Evolutionary conservation across 768 basidiomycete species (phyloP).

Genomic region (Dictyophora rubrovolvata): DNA sequence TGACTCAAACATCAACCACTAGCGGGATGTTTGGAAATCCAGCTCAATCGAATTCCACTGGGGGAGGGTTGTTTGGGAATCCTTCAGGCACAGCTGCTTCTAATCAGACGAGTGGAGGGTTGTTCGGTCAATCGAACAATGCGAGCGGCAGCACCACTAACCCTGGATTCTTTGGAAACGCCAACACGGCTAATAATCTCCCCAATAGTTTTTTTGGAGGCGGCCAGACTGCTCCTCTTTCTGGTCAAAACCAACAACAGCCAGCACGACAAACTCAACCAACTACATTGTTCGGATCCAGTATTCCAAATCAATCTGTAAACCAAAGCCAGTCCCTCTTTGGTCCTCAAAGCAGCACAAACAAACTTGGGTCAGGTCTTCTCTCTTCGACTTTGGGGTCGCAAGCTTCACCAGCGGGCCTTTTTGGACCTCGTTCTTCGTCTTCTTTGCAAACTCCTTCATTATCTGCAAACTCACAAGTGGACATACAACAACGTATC

Average conservation of each 20-base stretch:
- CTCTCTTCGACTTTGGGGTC: conserved; percentile 22
- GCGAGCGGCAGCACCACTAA: neutral
- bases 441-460: conserved; percentile 19
- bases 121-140: neutral
- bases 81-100: neutral
- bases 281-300: conserved; percentile 18
- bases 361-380: conserved; percentile 10
- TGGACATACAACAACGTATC: conserved; percentile 44
- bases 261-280: conserved; percentile 16
- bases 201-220: conserved; percentile 12
- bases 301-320: conserved; percentile 9
- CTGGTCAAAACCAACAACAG: conserved; percentile 19
- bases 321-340: conserved; percentile 23
- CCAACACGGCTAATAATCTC: conserved; percentile 5
- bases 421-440: conserved; percentile 28
- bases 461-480: conserved; percentile 15
- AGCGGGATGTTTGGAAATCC: conserved; percentile 6
- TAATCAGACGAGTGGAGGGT: neutral
- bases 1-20: neutral
- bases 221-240: conserved; percentile 19
- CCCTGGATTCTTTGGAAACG: conserved; percentile 9
- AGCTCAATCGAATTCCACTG: neutral
- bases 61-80: conserved; percentile 13
- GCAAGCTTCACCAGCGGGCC: conserved; percentile 21
- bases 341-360: conserved; percentile 1